phyloP scores from a whole-genome alignment of 805 yeast species.

The Pichia exigua region DNA sequence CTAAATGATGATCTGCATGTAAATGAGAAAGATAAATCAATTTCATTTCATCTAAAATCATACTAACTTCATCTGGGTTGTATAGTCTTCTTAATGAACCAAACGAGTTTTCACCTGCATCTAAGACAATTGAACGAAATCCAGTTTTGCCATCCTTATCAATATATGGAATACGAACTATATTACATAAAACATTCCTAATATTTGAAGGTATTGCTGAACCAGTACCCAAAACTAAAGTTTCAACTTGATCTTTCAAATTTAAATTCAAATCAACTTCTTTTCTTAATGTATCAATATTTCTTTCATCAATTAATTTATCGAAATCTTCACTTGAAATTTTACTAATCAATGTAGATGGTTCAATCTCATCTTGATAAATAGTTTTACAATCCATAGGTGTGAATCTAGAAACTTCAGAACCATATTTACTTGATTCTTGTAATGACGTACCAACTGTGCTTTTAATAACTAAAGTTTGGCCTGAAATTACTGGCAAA shows the following conservation, averaged over 20 bases:
- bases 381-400: slow-evolving; percentile 18
- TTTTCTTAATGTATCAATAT: slow-evolving; percentile 1
- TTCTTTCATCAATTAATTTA: slow-evolving; percentile 2
- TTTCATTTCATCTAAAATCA: slow-evolving; percentile 50
- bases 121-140: slow-evolving; percentile 51
- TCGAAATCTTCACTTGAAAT: slow-evolving; percentile 10
- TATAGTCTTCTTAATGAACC: slow-evolving; percentile 63
- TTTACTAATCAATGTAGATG: slow-evolving; percentile 7
- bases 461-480: slow-evolving; percentile 18
- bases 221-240: slow-evolving; percentile 85
- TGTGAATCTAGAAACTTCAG: slow-evolving; percentile 10
- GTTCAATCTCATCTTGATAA: slow-evolving; percentile 22
- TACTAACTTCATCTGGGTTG: slow-evolving; percentile 35
- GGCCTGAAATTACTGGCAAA: slow-evolving; percentile 25
- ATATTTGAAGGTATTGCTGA: slow-evolving; percentile 80
- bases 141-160: slow-evolving; percentile 8
- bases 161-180: slow-evolving; percentile 59
- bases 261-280: slow-evolving; percentile 15
- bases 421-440: slow-evolving; percentile 4
- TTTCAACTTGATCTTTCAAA: slow-evolving; percentile 48
- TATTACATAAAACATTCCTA: slow-evolving; percentile 77
- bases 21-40: slow-evolving; percentile 75
- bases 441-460: slow-evolving; percentile 8
- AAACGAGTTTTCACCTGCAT: slow-evolving; percentile 92
- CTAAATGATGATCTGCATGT: slow-evolving; percentile 97